Conservation (phyloP, 768 basidiomycete genomes). For the Russula sp. region DNA sequence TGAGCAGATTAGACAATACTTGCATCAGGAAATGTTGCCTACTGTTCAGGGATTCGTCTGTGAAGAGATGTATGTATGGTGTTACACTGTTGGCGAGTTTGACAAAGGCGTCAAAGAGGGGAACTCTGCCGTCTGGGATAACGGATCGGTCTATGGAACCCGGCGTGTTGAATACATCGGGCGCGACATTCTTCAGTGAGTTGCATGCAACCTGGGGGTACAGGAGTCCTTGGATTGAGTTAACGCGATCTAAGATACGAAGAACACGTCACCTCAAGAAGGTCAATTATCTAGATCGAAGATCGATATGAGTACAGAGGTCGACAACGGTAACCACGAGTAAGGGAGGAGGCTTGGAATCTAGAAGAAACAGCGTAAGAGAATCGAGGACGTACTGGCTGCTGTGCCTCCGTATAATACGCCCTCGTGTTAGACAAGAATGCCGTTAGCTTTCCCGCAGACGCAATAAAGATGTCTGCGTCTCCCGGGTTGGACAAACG, state of each 20-base stretch:
- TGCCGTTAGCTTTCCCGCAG: constrained; percentile 1
- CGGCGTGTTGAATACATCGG: constrained; percentile 9
- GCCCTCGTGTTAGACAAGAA: constrained; percentile 10
- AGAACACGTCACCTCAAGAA: constrained; percentile 13
- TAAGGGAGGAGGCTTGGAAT: neutral
- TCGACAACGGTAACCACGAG: neutral
- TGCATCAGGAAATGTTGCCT: constrained; percentile 3
- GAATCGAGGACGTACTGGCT: neutral
- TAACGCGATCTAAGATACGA: neutral
- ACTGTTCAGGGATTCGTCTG: neutral
- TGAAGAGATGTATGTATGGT: neutral
- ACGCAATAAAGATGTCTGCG: constrained; percentile 2
- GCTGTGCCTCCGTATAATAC: constrained; percentile 13
- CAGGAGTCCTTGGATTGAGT: neutral
- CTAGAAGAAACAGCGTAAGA: neutral
- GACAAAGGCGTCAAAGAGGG: constrained; percentile 13
- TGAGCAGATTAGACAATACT: neutral
- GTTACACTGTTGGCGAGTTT: constrained; percentile 7
- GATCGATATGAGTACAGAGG: neutral
- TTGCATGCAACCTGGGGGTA: neutral
- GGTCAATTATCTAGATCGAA: constrained; percentile 11
- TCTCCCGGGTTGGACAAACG: constrained; percentile 10
- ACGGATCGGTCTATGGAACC: constrained; percentile 2
- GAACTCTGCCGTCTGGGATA: constrained; percentile 4
- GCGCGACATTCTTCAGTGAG: constrained; percentile 10